phyloP scores from a whole-genome alignment of 2,329 filamentous ascomycete genomes.

The Paradendryphiella salina region DNA sequence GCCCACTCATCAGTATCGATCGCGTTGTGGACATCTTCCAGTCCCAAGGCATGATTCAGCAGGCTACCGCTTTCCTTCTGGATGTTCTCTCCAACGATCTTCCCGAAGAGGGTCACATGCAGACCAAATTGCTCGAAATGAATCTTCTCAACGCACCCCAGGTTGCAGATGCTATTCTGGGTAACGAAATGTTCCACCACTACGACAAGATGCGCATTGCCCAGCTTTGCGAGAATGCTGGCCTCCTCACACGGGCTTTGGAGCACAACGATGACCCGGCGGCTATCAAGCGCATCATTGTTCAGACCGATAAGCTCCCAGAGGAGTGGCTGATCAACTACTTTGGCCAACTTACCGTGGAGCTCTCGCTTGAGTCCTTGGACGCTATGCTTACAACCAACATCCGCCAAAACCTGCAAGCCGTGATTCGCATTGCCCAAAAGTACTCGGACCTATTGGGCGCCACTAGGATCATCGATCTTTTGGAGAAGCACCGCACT shows the following conservation, averaged over 20 bases:
- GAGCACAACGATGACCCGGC: conserved; percentile 93
- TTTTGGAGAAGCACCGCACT: conserved; percentile 97
- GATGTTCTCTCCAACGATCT: conserved; percentile 94
- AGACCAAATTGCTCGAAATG: conserved; percentile 96
- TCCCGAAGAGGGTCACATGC: conserved; percentile 88
- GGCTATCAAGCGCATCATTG: conserved; percentile 84
- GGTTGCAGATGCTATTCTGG: conserved; percentile 94
- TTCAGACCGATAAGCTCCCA: conserved; percentile 84
- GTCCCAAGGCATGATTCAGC: conserved; percentile 95
- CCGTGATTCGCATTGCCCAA: conserved; percentile 92
- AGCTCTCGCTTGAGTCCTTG: conserved; percentile 90
- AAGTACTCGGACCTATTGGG: conserved; percentile 97
- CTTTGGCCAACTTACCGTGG: conserved; percentile 92
- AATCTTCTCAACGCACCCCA: conserved; percentile 95
- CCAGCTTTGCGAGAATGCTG: conserved; percentile 88
- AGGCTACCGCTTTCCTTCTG: conserved; percentile 95
- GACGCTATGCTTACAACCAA: conserved; percentile 96
- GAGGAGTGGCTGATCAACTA: conserved; percentile 89
- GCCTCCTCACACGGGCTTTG: conserved; percentile 70
- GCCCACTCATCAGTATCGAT: conserved; percentile 86
- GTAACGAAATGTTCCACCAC: conserved; percentile 98
- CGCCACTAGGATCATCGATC: conserved; percentile 81
- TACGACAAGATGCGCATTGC: conserved; percentile 92
- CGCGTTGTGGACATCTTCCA: conserved; percentile 98
- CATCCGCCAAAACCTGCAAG: conserved; percentile 94